These are phyloP conservation scores for Fusarium sulawesiense DNA, from an alignment of 2,329 filamentous ascomycete species.

Conservation along the genomic window DNA sequence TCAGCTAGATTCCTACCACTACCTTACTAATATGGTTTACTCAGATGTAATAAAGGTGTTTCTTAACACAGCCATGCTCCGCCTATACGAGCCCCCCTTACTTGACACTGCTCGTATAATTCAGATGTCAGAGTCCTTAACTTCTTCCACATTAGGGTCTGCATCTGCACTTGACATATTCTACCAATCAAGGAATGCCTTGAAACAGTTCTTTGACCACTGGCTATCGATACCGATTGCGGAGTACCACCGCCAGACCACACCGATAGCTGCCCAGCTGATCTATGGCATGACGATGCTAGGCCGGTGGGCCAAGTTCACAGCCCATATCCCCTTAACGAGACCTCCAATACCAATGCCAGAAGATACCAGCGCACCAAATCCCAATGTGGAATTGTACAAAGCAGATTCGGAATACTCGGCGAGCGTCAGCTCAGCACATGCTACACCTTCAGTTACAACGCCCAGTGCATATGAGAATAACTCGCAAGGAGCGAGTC, in stretches of 20 bases:
- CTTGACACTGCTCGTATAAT: constrained; percentile 56
- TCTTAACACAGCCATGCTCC: constrained; percentile 55
- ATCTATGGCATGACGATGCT: constrained; percentile 64
- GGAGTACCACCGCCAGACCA: constrained; percentile 59
- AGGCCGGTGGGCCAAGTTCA: constrained; percentile 62
- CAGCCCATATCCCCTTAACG: constrained; percentile 52
- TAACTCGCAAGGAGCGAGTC: constrained; percentile 22
- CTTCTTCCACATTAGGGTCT: constrained; percentile 51
- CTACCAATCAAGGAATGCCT: constrained; percentile 60
- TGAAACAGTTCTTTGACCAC: constrained; percentile 62
- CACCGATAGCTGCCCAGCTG: constrained; percentile 58
- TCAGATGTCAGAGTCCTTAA: constrained; percentile 58
- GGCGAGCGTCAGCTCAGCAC: constrained; percentile 16
- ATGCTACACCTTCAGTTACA: constrained; percentile 8
- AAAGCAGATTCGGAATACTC: constrained; percentile 43
- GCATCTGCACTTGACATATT: constrained; percentile 62
- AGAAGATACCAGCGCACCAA: constrained; percentile 36
- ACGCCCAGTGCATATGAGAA: constrained; percentile 24
- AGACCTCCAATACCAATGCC: constrained; percentile 44
- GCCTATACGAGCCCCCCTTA: constrained; percentile 61
- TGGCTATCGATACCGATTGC: constrained; percentile 59
- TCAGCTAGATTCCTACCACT: rapidly evolving
- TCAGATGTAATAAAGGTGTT: constrained; percentile 56
- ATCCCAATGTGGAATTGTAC: constrained; percentile 32
- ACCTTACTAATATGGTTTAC: not conserved